These are phyloP conservation scores for Candida freyschussii DNA, from an alignment of 1,139 yeast species.

Conservation along the genomic window DNA sequence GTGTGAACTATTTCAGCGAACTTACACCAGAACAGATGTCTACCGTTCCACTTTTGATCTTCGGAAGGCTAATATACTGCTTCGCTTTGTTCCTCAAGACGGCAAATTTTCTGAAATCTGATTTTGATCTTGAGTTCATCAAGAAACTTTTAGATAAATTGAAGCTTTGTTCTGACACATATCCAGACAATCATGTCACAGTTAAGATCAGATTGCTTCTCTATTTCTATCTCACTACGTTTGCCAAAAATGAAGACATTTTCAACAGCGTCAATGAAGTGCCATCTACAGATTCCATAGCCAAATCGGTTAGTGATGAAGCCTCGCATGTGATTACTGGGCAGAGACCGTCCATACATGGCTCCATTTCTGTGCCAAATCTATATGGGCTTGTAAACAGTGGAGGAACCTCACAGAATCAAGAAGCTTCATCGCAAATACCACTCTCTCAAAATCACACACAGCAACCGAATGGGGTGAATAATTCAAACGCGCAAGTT, in stretches of 20 bases:
- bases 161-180: conserved; percentile 13
- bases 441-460: background rate
- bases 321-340: background rate
- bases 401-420: background rate
- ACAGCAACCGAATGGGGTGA: background rate
- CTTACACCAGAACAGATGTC: conserved; percentile 44
- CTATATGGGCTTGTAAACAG: conserved; percentile 1
- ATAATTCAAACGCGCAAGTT: background rate
- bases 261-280: conserved; percentile 19
- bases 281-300: conserved; percentile 13
- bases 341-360: conserved; percentile 2
- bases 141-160: conserved; percentile 16
- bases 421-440: background rate
- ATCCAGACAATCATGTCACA: conserved; percentile 18
- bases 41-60: conserved; percentile 55
- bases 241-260: conserved; percentile 24
- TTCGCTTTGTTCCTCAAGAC: conserved; percentile 24
- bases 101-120: conserved; percentile 17
- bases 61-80: conserved; percentile 62
- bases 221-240: conserved; percentile 25
- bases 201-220: conserved; percentile 21
- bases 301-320: conserved; percentile 8
- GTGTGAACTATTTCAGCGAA: conserved; percentile 45
- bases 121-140: conserved; percentile 14
- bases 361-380: conserved; percentile 8